These are phyloP conservation scores for Hydnum rufescens DNA, from an alignment of 768 basidiomycete species.

Conservation along the genomic window DNA sequence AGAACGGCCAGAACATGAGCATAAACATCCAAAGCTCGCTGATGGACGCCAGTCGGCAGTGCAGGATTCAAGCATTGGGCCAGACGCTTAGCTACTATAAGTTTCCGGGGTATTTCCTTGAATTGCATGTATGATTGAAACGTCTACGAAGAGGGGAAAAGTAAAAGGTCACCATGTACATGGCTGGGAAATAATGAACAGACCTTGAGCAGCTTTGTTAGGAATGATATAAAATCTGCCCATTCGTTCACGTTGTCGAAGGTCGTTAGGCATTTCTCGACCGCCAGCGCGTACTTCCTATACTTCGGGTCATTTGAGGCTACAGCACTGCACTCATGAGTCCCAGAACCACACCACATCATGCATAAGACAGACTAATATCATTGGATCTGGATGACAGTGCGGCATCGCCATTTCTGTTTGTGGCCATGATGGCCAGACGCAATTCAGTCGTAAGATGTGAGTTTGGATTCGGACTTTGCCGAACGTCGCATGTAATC, in stretches of 20 bases:
- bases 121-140: constrained; percentile 87
- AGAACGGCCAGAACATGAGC: constrained; percentile 77
- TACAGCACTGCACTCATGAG: too few species aligned
- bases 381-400: too few species aligned
- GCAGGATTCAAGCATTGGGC: constrained; percentile 97
- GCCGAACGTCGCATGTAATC: too few species aligned
- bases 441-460: too few species aligned
- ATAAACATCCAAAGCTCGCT: constrained; percentile 90
- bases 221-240: constrained; percentile 97
- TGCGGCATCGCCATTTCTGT: too few species aligned
- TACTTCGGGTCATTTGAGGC: constrained; percentile 73
- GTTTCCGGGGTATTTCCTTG: constrained; percentile 87
- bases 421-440: too few species aligned
- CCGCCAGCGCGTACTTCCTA: constrained; percentile 81
- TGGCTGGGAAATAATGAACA: background rate
- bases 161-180: constrained; percentile 1
- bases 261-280: constrained; percentile 79
- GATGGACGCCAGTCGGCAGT: constrained; percentile 88
- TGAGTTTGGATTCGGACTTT: too few species aligned
- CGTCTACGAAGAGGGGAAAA: constrained; percentile 29
- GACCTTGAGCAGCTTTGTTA: constrained; percentile 86
- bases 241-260: constrained; percentile 97
- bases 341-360: too few species aligned
- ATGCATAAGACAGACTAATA: too few species aligned
- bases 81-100: constrained; percentile 84